Evolutionary conservation across 495 filamentous ascomycete genomes (phyloP), one percentile per base, ranked within the genome.

Genomic region (Chaetomidium leptoderma): DNA sequence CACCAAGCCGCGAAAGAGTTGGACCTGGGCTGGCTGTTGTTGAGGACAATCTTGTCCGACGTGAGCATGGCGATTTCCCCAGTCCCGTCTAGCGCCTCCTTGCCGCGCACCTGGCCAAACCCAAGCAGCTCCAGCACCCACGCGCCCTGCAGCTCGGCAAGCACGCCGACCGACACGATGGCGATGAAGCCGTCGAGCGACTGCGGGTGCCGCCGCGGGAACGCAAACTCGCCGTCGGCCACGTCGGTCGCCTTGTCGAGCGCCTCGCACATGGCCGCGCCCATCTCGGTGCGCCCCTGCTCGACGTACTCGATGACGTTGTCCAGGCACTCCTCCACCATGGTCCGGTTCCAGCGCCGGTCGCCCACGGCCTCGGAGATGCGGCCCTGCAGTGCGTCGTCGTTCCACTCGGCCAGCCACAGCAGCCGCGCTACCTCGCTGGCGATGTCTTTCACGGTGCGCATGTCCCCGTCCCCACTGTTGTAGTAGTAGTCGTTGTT

Each of bases 71-170:
- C 55, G 52, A 60, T 45, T 39, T 55, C 58, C 1, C 36, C 47
- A 11, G 33, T 30, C 3, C 36, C 50, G 10, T 54, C 43, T 6
- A 37, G 7, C 19, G 45, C 47, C 26, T 46, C 26, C 23, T 43
- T 44, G 4, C 47, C 51, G 7, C 35, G 11, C 19, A 58, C 53
- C 53, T 60, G 57, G 2, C 63, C 60, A 40, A 66, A 66, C 23
- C 63, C 63, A 14, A 66, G 51, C 50, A 63, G n/a, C 45, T 60
- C 60, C 50, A 66, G 45, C 29, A 63, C 57, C 63, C 63, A 66
- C 14, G 60, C 49, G 3, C 63, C 63, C 37, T 52, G 57, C 57
- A 66, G 60, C 46, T 58, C 46, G 24, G 53, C 60, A 6, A 66
- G 51, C 2, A 63, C 30, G 2, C 63, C 63, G 7, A 51, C 57